Evolutionary conservation across 208 protist genomes (phyloP).

Genomic region (Crithidia bombi): DNA sequence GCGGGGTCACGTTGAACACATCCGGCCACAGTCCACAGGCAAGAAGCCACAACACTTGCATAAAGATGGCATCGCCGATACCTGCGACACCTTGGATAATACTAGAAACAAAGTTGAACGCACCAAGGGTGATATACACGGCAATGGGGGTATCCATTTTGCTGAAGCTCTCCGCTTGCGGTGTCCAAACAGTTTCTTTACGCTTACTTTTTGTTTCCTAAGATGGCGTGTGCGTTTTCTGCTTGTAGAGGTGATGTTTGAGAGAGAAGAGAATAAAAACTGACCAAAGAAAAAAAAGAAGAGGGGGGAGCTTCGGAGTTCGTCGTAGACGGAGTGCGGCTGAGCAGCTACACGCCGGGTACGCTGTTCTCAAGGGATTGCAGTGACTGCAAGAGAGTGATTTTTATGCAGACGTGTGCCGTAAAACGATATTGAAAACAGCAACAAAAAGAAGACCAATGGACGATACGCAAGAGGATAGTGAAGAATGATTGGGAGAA

Average conservation of each 20-base stretch:
- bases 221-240: background rate
- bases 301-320: too few species aligned
- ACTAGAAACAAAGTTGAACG: slow-evolving; percentile 53
- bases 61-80: slow-evolving; percentile 66
- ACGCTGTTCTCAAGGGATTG: too few species aligned
- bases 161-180: background rate
- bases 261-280: background rate
- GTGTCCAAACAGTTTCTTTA: background rate
- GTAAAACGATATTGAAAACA: too few species aligned
- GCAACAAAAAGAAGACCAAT: too few species aligned
- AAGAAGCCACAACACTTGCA: slow-evolving; percentile 59
- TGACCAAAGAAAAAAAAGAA: too few species aligned
- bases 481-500: too few species aligned
- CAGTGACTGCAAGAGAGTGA: too few species aligned
- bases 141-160: slow-evolving; percentile 12
- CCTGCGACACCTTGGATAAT: slow-evolving; percentile 63
- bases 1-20: slow-evolving; percentile 44
- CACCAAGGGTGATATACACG: slow-evolving; percentile 41
- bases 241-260: background rate
- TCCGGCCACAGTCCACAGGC: slow-evolving; percentile 25
- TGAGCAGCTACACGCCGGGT: too few species aligned
- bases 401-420: too few species aligned
- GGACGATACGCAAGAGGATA: too few species aligned
- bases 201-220: background rate
- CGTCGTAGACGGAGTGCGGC: too few species aligned